Conservation (phyloP, 768 basidiomycete species). For the Leccinum boreale region DNA sequence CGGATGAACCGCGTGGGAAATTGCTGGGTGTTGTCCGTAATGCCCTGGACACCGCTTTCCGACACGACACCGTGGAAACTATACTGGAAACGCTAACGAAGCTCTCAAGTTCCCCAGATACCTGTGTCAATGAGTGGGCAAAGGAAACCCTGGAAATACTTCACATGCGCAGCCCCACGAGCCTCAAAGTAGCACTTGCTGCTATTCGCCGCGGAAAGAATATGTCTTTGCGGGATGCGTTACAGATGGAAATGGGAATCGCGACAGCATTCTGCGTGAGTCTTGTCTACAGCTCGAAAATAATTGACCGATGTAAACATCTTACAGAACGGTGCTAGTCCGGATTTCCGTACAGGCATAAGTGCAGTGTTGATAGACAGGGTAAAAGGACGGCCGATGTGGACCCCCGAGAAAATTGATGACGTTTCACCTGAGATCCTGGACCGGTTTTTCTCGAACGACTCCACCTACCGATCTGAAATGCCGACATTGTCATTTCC, state of each 20-base stretch:
- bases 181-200: constrained; percentile 82
- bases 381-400: constrained; percentile 52
- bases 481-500: constrained; percentile 46
- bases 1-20: constrained; percentile 49
- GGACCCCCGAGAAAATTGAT: constrained; percentile 63
- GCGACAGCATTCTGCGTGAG: constrained; percentile 88
- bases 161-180: constrained; percentile 80
- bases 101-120: constrained; percentile 38
- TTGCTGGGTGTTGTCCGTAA: constrained; percentile 60
- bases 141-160: constrained; percentile 59
- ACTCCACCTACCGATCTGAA: constrained; percentile 45
- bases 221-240: constrained; percentile 57
- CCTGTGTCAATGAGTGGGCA: constrained; percentile 70
- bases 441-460: constrained; percentile 61
- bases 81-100: constrained; percentile 58
- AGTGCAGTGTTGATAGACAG: constrained; percentile 60
- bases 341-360: constrained; percentile 85
- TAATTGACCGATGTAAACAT: constrained; percentile 9
- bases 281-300: constrained; percentile 18
- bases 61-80: constrained; percentile 61
- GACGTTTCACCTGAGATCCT: constrained; percentile 61
- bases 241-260: constrained; percentile 85
- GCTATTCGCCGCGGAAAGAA: constrained; percentile 71
- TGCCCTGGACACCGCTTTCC: constrained; percentile 83
- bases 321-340: constrained; percentile 64